Evolutionary conservation across 805 yeast genomes (phyloP).

Genomic region (Wickerhamiella sergipiensis): DNA sequence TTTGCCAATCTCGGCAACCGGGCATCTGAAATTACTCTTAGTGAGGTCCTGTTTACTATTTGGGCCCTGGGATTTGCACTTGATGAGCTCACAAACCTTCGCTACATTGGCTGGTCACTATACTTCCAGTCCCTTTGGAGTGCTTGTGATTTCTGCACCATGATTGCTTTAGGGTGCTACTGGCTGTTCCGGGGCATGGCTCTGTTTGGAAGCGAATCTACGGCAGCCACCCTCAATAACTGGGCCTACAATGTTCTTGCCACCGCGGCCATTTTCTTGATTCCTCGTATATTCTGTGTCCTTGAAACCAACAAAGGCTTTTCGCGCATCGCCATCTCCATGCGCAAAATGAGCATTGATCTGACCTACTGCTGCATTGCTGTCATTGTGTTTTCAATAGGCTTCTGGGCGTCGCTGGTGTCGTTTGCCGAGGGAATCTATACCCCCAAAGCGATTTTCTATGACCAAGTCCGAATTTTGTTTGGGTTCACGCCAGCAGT

Average conservation of each 20-base stretch:
- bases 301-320: constrained; percentile 40
- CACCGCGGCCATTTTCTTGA: constrained; percentile 32
- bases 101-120: constrained; percentile 33
- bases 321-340: constrained; percentile 37
- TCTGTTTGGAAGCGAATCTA: neutral
- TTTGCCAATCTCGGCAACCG: constrained; percentile 16
- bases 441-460: constrained; percentile 33
- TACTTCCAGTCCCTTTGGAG: constrained; percentile 42
- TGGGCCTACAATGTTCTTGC: constrained; percentile 23
- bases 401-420: constrained; percentile 42
- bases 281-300: constrained; percentile 37
- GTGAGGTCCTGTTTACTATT: constrained; percentile 31
- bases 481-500: constrained; percentile 50
- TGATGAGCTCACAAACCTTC: constrained; percentile 33
- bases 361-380: constrained; percentile 36
- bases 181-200: constrained; percentile 16
- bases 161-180: constrained; percentile 16
- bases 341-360: constrained; percentile 38
- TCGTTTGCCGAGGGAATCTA: constrained; percentile 32
- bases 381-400: constrained; percentile 37
- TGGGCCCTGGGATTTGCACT: constrained; percentile 35
- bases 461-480: constrained; percentile 37
- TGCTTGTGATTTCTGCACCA: constrained; percentile 32
- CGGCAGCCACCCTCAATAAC: constrained; percentile 1
- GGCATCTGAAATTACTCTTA: constrained; percentile 1